Conservation (phyloP, 176 grass and related monocot species). For the Dendrocalamus sinicus region DNA sequence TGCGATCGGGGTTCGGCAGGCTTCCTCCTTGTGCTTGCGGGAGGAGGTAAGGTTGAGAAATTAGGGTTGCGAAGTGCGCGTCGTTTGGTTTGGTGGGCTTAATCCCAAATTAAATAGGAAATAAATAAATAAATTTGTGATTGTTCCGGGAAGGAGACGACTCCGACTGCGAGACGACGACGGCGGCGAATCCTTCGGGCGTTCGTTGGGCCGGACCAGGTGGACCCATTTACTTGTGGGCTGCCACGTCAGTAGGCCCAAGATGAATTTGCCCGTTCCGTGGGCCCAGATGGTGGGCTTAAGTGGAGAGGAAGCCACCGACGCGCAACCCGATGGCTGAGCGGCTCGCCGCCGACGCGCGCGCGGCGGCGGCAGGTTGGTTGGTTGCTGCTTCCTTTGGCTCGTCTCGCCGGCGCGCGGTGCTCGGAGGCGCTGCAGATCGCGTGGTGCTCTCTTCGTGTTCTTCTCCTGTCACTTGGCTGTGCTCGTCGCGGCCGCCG, state of each 20-base stretch:
- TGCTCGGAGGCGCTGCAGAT: no score
- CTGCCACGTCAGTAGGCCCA: no score
- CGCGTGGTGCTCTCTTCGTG: no score
- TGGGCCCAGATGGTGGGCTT: background rate
- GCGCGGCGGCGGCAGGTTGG: no score
- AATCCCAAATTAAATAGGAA: background rate
- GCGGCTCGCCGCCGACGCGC: no score
- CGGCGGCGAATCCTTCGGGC: no score
- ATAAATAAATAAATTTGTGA: background rate
- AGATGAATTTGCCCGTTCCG: no score
- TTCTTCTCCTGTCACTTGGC: no score
- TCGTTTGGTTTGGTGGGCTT: background rate
- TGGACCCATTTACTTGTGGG: background rate
- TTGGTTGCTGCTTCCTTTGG: no score
- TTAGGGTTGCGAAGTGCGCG: background rate
- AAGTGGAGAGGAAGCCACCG: background rate
- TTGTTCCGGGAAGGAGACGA: constrained; percentile 7
- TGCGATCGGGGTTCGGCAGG: constrained; percentile 22
- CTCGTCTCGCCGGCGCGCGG: no score
- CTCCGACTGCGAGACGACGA: constrained; percentile 5
- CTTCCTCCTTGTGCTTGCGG: constrained; percentile 4
- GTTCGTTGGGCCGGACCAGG: background rate
- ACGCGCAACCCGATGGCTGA: no score
- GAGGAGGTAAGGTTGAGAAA: background rate
- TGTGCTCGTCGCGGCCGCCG: no score